Evolutionary conservation across 495 filamentous ascomycete species (phyloP), one percentile per base, ranked within the genome.

Genomic region (Echria macrotheca): DNA sequence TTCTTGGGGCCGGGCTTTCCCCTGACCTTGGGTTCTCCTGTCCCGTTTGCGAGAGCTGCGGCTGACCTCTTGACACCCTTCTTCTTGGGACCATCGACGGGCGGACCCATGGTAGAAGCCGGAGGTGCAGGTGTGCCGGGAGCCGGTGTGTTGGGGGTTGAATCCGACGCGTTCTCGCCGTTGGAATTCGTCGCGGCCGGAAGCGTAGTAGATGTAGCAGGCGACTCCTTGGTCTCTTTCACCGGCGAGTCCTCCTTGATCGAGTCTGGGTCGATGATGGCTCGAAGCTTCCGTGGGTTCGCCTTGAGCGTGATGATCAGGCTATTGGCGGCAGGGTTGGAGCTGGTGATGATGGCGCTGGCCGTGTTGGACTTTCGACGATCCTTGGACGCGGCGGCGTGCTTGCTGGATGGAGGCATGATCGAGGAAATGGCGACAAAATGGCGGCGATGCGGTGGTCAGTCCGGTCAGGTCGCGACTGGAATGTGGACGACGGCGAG

Each of bases 1-100:
- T 95, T 96, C 78, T 96, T 97, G 0, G 91, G 89, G 14, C 89
- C 89, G 5, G 93, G 91, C 72, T 95, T 91, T 47, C 87, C 85
- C 54, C 86, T 71, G 28, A 82, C 75, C 69, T 87, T 89, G 21
- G 55, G 55, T 44, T 67, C 63, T 24, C 70, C 69, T 36, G 65
- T 72, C 29, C 71, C 77, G 56, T 82, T 77, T 15, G 74, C 72
- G 46, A 43, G 71, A 41, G 69, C 65, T n/a, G n/a, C n/a, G 49
- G 67, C 48, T 50, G 59, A 56, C 59, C 68, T 57, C 77, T 72
- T 56, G 63, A 74, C 60, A 44, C 80, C 69, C 75, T 86, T 79
- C 69, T 84, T 76, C 64, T 79, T 73, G 49, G 69, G 66, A 15
- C 71, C 78, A 28, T 80, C 78, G 74, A 71, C 51, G 73, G 79